Evolutionary conservation across 768 basidiomycete species (phyloP).

Genomic region (Ramaria sp.): DNA sequence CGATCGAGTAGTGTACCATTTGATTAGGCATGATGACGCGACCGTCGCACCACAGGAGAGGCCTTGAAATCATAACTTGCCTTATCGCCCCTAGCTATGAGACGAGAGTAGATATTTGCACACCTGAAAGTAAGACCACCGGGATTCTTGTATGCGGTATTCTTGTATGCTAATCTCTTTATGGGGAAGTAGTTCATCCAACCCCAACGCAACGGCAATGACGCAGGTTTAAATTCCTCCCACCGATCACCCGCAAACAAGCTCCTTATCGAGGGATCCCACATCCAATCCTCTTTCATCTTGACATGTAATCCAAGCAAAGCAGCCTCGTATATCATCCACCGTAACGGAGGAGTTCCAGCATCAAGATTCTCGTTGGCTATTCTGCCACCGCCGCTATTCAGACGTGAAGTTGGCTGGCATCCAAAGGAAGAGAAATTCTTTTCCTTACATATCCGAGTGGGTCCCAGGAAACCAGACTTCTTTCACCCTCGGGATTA

Average conservation of each 20-base stretch:
- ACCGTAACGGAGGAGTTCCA: neutral
- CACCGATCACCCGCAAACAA: neutral
- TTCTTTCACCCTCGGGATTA: constrained; percentile 22
- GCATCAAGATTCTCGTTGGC: neutral
- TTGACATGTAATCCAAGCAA: neutral
- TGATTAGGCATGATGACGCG: neutral
- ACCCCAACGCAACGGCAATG: neutral
- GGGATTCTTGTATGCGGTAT: neutral
- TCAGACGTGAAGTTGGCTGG: no score
- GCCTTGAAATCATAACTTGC: neutral
- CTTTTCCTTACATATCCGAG: constrained; percentile 24
- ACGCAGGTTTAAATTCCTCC: no score
- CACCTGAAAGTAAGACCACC: neutral
- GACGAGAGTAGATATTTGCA: neutral
- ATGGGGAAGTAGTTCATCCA: neutral
- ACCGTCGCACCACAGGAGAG: neutral
- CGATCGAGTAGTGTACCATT: neutral
- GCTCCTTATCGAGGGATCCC: neutral
- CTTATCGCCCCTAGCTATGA: neutral
- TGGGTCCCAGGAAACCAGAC: constrained; percentile 34
- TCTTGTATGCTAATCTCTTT: neutral
- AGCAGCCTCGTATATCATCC: constrained; percentile 1
- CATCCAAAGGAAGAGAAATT: neutral
- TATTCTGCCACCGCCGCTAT: neutral
- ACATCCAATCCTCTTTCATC: neutral